Base-by-base conservation (phyloP, 345 rosid genomes). In the Aegle marmelos region DNA sequence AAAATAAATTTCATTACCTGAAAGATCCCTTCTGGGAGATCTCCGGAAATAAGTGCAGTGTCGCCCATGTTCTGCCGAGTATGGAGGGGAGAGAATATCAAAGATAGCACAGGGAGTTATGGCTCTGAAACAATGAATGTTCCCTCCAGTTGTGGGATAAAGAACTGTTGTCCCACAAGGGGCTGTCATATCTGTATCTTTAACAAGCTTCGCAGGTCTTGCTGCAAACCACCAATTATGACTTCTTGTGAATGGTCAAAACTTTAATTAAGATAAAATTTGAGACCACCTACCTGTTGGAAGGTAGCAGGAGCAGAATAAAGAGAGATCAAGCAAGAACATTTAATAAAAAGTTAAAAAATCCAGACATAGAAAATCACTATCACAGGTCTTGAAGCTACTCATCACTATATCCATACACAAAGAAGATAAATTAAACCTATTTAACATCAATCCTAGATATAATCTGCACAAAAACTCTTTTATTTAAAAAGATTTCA, bases 101-200 rank as follows among this genome's bases (percentile, higher is more conserved):
- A 93, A 83, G 59, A 93, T 82, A 28, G 97, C 97, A 79, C 97
- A 93, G 36, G 94, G 92, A 22, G 91, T 85, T 37, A 86, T 58
- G 19, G 97, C 97, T 86, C 69, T 89, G 82, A 95, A 95, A 83
- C 92, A 87, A 82, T 91, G 98, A 53, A 95, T 88, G 84, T 93
- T 92, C 80, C 91, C 99, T 56, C 98, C 99, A 22, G 84, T 89
- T 58, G 68, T 88, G 9, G 97, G 98, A 83, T 91, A 91, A 68
- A 93, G 86, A 28, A 87, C 78, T 3, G 98, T 92, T 45, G 89
- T 77, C 11, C 89, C 90, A 79, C 81, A 83, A 28, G 93, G 98
- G 25, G 91, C 86, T 17, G 87, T 83, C 92, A 95, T 92, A 74
- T 89, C 93, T 4, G 77, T 68, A 78, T 95, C 92, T 84, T 83